These are phyloP conservation scores for Trametes sanguinea DNA, from an alignment of 768 basidiomycete genomes.

Conservation along the genomic window DNA sequence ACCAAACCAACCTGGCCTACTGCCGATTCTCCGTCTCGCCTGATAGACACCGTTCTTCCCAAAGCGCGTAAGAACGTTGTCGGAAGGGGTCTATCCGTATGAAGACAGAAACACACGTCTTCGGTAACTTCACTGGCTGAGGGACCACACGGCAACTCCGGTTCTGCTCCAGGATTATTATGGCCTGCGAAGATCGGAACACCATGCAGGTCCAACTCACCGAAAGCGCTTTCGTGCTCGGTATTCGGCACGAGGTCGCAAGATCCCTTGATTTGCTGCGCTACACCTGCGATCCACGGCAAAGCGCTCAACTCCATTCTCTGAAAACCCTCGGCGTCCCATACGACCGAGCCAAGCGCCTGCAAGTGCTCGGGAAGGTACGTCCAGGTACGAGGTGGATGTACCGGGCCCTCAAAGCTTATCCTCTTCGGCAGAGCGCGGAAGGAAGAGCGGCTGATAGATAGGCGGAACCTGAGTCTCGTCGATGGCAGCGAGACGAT, in stretches of 20 bases:
- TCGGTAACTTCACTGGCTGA: too few relatives aligned
- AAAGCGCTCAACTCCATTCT: constrained; percentile 27
- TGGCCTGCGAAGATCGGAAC: too few relatives aligned
- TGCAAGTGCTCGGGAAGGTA: constrained; percentile 15
- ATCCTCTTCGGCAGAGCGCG: background rate
- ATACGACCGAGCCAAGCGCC: constrained; percentile 6
- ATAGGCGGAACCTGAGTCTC: background rate
- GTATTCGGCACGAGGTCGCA: too few relatives aligned
- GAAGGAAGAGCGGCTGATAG: background rate
- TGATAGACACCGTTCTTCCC: background rate
- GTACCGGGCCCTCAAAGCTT: constrained; percentile 1
- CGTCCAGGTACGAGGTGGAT: constrained; percentile 21
- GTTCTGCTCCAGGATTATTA: too few relatives aligned
- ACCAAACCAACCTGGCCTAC: too few relatives aligned
- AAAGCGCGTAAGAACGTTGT: background rate
- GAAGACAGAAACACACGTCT: background rate
- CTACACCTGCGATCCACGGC: constrained; percentile 23
- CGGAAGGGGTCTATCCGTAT: background rate
- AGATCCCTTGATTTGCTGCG: background rate
- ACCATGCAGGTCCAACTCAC: too few relatives aligned
- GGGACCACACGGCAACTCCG: too few relatives aligned
- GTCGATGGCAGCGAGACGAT: background rate
- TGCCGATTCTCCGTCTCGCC: background rate
- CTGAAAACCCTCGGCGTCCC: constrained; percentile 22
- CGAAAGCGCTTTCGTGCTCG: too few relatives aligned